These are phyloP conservation scores for Jacaranda copaia DNA, from an alignment of 257 asterid genomes.

Conservation along the genomic window DNA sequence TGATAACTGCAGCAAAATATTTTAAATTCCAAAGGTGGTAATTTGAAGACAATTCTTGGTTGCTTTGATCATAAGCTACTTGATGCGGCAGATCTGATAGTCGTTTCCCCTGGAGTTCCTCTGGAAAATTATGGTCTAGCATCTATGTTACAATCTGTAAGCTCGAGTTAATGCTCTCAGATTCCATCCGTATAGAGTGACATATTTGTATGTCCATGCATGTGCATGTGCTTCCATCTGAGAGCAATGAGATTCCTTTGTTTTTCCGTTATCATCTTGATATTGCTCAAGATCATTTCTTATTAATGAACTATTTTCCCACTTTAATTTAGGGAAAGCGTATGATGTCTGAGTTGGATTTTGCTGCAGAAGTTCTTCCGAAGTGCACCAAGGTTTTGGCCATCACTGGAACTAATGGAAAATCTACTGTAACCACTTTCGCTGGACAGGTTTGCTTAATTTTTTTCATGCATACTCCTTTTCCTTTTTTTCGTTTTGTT, in stretches of 20 bases:
- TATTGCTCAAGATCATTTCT: background rate
- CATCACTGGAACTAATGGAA: slow-evolving; percentile 58
- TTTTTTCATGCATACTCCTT: too few species aligned
- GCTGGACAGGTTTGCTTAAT: slow-evolving; percentile 45
- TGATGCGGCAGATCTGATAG: slow-evolving; percentile 37
- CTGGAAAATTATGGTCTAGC: slow-evolving; percentile 41
- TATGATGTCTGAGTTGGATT: slow-evolving; percentile 51
- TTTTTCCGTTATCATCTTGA: background rate
- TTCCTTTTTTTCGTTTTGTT: background rate
- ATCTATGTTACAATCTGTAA: slow-evolving; percentile 44
- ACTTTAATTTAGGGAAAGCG: slow-evolving; percentile 43
- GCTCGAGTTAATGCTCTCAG: background rate
- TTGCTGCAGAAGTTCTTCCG: slow-evolving; percentile 52
- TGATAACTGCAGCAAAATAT: slow-evolving; percentile 35
- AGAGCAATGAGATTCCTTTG: slow-evolving; percentile 9
- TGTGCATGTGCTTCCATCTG: slow-evolving; percentile 2
- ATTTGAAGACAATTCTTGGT: slow-evolving; percentile 43
- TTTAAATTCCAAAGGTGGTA: slow-evolving; percentile 31
- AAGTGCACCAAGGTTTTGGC: slow-evolving; percentile 43
- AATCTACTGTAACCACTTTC: slow-evolving; percentile 51
- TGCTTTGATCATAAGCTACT: slow-evolving; percentile 37
- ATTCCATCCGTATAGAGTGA: background rate
- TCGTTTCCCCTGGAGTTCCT: slow-evolving; percentile 52
- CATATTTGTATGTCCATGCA: background rate
- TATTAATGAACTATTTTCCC: background rate